Percentiles rank a stretch among this genome's conserved stretches.
Conservation (phyloP, 2,329 filamentous ascomycete genomes). For the Hymenoscyphus infarciens region DNA sequence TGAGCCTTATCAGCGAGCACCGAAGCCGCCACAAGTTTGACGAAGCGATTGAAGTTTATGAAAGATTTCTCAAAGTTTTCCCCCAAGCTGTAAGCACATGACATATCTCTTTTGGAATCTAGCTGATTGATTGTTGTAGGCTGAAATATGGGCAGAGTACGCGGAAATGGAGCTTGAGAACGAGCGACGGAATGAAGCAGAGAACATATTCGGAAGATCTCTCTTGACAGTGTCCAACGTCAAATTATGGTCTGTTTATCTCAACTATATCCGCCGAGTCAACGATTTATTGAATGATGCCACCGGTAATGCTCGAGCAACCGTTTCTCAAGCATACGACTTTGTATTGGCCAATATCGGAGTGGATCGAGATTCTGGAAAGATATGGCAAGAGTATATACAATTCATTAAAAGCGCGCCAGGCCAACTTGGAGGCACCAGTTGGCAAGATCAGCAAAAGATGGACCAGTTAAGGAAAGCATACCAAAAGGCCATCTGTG, state of each 20-base stretch:
- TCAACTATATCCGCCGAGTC: conserved; percentile 89
- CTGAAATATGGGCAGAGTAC: conserved; percentile 86
- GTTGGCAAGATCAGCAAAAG: conserved; percentile 97
- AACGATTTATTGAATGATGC: conserved; percentile 83
- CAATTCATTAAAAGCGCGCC: conserved; percentile 88
- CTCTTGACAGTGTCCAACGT: conserved; percentile 78
- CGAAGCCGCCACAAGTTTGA: conserved; percentile 78
- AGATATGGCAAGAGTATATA: conserved; percentile 92
- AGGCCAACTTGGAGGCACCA: conserved; percentile 76
- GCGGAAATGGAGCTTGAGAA: conserved; percentile 85
- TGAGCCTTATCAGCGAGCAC: conserved; percentile 80
- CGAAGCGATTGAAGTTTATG: conserved; percentile 74
- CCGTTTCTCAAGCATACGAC: conserved; percentile 83
- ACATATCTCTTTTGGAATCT: conserved; percentile 10
- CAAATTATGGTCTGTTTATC: conserved; percentile 85
- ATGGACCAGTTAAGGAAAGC: conserved; percentile 91
- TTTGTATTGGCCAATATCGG: conserved; percentile 88
- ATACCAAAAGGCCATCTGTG: conserved; percentile 83
- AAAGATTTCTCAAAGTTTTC: conserved; percentile 83
- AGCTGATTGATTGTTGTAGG: conserved; percentile 53
- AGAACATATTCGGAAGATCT: conserved; percentile 77
- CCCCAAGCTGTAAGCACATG: conserved; percentile 75
- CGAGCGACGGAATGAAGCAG: conserved; percentile 76
- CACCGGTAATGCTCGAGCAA: conserved; percentile 70
- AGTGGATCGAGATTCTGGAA: conserved; percentile 83